phyloP scores from a whole-genome alignment of 2,329 filamentous ascomycete species.

The Cercospora zeina region DNA sequence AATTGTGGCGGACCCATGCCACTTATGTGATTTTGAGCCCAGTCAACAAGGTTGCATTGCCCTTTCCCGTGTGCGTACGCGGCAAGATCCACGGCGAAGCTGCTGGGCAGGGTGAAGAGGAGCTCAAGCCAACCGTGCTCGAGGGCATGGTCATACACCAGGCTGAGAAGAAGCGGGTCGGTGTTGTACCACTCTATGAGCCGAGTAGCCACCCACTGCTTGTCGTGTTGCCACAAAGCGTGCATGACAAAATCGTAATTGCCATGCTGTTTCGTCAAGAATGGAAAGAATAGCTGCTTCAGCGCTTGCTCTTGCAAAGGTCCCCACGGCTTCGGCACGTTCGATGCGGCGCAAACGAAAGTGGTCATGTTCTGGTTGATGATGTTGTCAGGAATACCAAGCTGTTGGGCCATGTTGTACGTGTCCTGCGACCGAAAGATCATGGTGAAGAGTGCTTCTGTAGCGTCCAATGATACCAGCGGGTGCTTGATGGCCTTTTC shows the following conservation, averaged over 20 bases:
- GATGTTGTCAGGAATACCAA: conserved; percentile 60
- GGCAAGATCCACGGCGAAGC: conserved; percentile 83
- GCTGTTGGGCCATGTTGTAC: conserved; percentile 57
- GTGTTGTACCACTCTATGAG: conserved; percentile 75
- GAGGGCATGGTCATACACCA: conserved; percentile 76
- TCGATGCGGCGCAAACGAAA: conserved; percentile 75
- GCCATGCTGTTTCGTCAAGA: conserved; percentile 73
- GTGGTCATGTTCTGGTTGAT: conserved; percentile 73
- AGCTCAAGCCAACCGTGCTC: conserved; percentile 83
- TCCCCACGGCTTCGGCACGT: conserved; percentile 75
- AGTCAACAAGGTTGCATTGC: conserved; percentile 76
- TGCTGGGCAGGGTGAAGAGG: conserved; percentile 74
- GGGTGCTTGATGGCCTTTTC: conserved; percentile 76
- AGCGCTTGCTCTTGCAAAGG: conserved; percentile 72
- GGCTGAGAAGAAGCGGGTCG: conserved; percentile 65
- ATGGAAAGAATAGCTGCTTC: conserved; percentile 76
- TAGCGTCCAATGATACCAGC: conserved; percentile 81
- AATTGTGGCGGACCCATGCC: conserved; percentile 54
- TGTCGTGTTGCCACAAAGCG: conserved; percentile 88
- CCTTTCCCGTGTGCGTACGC: conserved; percentile 80
- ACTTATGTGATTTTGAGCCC: conserved; percentile 68
- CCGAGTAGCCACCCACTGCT: conserved; percentile 77
- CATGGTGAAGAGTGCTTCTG: conserved; percentile 66
- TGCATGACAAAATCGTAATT: conserved; percentile 87
- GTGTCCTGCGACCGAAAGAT: conserved; percentile 60